Base-by-base conservation (phyloP, 108 stramenopile species). In the Nannochloropsis granulata region DNA sequence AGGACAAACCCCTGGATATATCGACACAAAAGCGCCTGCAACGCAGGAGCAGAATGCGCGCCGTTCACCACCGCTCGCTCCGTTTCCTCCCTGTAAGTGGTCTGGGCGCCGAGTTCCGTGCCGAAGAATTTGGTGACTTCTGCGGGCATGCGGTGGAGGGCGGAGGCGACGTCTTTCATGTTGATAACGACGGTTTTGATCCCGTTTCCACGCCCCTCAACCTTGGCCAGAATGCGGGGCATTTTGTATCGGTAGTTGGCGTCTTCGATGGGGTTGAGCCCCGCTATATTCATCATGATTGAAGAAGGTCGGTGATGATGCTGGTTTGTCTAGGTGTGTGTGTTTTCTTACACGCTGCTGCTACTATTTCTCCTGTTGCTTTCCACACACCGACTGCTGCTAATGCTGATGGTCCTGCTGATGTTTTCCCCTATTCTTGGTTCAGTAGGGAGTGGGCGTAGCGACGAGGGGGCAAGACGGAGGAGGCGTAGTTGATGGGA, bases 191-290 rank as follows among this genome's bases (percentile, higher is more conserved):
- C 95, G 25, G 98, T 99, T 89, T 98, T 98, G 92, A 97, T 99
- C 44, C 98, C 98, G 88, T 99, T 99, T 83, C 98, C 98, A 82
- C 96, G 92, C 34, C 98, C 98, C 92, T 99, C 98, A 84, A 97
- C 93, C 85, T 98, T 98, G 78, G 94, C 96, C 87, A 91, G 92
- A 44, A 98, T 94, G 34, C 94, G 94, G 21, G 96, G 96, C 98
- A 97, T 98, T 90, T 95, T 96, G 93, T 98, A 97, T 71, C 86
- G 82, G 82, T 86, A 86, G 78, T 78, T 82, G 23, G 86, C 82
- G 82, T 86, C 86, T 45, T 86, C 86, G 82, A 86, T 83, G 25
- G 86, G 82, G 82, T 86, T 82, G 82, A 46, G 43, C 24, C 86
- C 86, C 82, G 78, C 44, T 44, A 86, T 86, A n/a, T 86, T 86